These are phyloP conservation scores for Chlamydomonas sp. DNA, from an alignment of 139 green algal species.

Conservation along the genomic window DNA sequence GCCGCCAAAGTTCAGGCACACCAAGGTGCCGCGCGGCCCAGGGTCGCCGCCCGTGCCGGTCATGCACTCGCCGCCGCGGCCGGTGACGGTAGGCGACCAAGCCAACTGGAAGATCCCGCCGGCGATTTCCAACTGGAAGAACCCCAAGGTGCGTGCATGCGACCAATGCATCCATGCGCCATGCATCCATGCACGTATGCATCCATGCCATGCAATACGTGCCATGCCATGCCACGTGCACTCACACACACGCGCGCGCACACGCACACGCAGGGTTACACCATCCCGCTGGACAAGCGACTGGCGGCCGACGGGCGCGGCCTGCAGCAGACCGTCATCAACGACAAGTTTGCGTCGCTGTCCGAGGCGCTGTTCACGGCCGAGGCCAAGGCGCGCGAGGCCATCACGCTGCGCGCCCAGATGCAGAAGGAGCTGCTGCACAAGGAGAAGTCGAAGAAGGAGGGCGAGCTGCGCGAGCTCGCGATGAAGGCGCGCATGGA, in stretches of 20 bases:
- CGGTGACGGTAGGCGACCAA: constrained; percentile 82
- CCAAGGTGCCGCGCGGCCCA: constrained; percentile 72
- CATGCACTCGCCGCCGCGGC: constrained; percentile 89
- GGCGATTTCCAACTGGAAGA: constrained; percentile 98
- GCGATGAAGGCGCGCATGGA: constrained; percentile 87
- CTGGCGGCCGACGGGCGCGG: constrained; percentile 93
- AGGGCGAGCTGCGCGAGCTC: constrained; percentile 87
- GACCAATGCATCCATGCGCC: neutral
- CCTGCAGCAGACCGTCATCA: constrained; percentile 91
- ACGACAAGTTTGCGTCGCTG: constrained; percentile 82
- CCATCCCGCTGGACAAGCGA: constrained; percentile 98
- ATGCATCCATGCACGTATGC: neutral
- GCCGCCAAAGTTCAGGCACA: constrained; percentile 93
- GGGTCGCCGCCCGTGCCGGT: constrained; percentile 92
- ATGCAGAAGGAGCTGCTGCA: constrained; percentile 83
- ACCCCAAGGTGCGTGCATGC: constrained; percentile 62
- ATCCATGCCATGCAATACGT: neutral
- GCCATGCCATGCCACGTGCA: neutral
- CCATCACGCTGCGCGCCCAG: constrained; percentile 74
- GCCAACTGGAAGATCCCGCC: constrained; percentile 98
- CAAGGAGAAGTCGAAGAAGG: constrained; percentile 72
- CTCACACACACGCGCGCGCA: neutral
- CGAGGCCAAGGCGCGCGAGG: constrained; percentile 85
- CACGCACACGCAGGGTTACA: constrained; percentile 77
- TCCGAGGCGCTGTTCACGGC: constrained; percentile 88